These are phyloP conservation scores for Suzukiozyma palmioleophila DNA, from an alignment of 1,139 yeast genomes.

Conservation along the genomic window DNA sequence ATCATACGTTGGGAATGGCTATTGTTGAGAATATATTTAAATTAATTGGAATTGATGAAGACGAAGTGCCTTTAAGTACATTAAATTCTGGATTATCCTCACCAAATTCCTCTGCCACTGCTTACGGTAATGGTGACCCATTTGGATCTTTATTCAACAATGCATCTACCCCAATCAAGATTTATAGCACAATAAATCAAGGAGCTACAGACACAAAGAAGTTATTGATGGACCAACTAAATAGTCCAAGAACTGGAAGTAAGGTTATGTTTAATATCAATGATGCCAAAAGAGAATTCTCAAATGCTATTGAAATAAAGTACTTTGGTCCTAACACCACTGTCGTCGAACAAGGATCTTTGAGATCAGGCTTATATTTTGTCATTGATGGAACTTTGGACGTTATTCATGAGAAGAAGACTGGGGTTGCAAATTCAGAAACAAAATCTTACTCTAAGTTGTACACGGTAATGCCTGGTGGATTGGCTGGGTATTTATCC, in stretches of 20 bases:
- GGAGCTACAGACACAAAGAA: constrained; percentile 6
- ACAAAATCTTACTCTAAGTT: constrained; percentile 24
- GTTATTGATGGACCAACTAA: constrained; percentile 2
- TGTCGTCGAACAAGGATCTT: constrained; percentile 60
- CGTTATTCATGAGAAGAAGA: constrained; percentile 35
- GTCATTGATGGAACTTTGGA: constrained; percentile 76
- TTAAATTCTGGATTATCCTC: constrained; percentile 1
- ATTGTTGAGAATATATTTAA: constrained; percentile 73
- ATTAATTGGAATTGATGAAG: constrained; percentile 61
- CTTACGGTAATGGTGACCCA: background rate
- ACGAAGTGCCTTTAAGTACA: background rate
- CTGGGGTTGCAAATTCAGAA: constrained; percentile 18
- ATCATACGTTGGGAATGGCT: constrained; percentile 62
- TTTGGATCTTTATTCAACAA: constrained; percentile 1
- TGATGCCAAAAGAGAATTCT: constrained; percentile 55
- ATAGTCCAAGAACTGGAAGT: constrained; percentile 4
- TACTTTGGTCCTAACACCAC: constrained; percentile 51
- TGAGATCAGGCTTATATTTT: constrained; percentile 71
- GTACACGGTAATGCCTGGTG: constrained; percentile 69
- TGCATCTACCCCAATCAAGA: constrained; percentile 13
- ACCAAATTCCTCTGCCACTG: constrained; percentile 2
- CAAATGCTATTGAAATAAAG: constrained; percentile 56
- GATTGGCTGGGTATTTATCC: constrained; percentile 83
- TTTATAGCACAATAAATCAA: constrained; percentile 27
- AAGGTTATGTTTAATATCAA: constrained; percentile 11